Evolutionary conservation across 2,329 filamentous ascomycete genomes (phyloP), one percentile per base, ranked within the genome.

Genomic region (Zelopaecilomyces penicillatus): DNA sequence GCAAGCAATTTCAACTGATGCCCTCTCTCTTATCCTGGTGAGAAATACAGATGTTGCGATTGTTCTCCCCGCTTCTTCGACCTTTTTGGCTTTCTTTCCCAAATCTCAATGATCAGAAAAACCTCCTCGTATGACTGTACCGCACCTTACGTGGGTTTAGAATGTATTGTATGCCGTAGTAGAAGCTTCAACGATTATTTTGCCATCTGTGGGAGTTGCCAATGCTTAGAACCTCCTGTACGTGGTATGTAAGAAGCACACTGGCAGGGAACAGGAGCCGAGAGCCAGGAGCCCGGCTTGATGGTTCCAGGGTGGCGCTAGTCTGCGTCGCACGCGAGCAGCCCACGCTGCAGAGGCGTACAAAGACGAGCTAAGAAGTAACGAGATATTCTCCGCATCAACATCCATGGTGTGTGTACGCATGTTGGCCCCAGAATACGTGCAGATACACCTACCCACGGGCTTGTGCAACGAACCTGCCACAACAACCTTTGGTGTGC

Each of bases 281-380:
- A 45, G 29, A 55, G 57, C 54, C 45, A 47, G 48, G 55, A 58
- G 56, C 54, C 56, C 55, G 51, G 50, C 50, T 47, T 51, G 44
- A 52, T 60, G 58, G 57, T 61, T 59, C 58, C 49, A 52, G 54
- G 43, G 45, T 54, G 44, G 50, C 57, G 51, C 57, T 60, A 60
- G 56, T 59, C 41, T 48, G 43, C 50, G 52, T 60, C 39, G 52
- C 54, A 57, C 53, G 55, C 49, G 57, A 60, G 54, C 54, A 52
- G 55, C 50, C 55, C 52, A 59, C 47, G 50, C 52, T 51, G 52
- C 55, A 53, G 51, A 52, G 37, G n/a, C 26, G 27, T 26, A 39
- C 27, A 39, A 27, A 39, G 6, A 27, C 6, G 37, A 39, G 29
- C 41, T 43, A 47, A 40, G 42, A 38, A 37, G 36, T 34, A 37